phyloP scores from a whole-genome alignment of 2,329 filamentous ascomycete species.

The Grosmannia serpens region DNA sequence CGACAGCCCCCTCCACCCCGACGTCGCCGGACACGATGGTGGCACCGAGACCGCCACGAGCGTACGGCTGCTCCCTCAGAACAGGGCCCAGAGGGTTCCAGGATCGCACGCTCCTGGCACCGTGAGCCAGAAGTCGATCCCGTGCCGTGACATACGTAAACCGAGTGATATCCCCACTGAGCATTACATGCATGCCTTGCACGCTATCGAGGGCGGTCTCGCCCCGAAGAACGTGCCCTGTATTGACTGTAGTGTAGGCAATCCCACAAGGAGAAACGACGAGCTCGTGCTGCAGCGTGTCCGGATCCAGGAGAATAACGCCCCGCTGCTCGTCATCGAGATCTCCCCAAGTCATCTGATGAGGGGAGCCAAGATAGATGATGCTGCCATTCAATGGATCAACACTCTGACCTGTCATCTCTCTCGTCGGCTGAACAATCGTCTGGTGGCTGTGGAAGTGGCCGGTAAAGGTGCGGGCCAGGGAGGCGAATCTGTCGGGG shows the following conservation, averaged over 20 bases:
- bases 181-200: slow-evolving; percentile 20
- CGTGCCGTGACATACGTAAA: slow-evolving; percentile 17
- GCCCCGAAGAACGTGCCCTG: slow-evolving; percentile 14
- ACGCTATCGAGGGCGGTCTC: slow-evolving; percentile 11
- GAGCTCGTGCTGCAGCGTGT: slow-evolving; percentile 17
- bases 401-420: background rate
- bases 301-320: slow-evolving; percentile 19
- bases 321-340: slow-evolving; percentile 18
- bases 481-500: slow-evolving; percentile 14
- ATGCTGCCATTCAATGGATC: slow-evolving; percentile 15
- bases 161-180: slow-evolving; percentile 16
- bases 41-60: background rate
- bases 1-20: background rate
- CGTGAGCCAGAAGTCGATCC: slow-evolving; percentile 17
- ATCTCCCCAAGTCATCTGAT: slow-evolving; percentile 22
- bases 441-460: slow-evolving; percentile 22
- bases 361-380: slow-evolving; percentile 20
- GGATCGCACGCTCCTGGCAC: slow-evolving; percentile 18
- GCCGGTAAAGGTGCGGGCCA: slow-evolving; percentile 22
- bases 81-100: slow-evolving; percentile 13
- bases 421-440: slow-evolving; percentile 7
- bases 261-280: slow-evolving; percentile 18
- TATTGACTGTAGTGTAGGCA: slow-evolving; percentile 15
- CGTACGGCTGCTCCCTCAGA: slow-evolving; percentile 2
- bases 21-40: background rate